Percentiles rank a stretch among this genome's conserved stretches.
phyloP scores from a whole-genome alignment of 257 asterid genomes.

The Mentha longifolia region DNA sequence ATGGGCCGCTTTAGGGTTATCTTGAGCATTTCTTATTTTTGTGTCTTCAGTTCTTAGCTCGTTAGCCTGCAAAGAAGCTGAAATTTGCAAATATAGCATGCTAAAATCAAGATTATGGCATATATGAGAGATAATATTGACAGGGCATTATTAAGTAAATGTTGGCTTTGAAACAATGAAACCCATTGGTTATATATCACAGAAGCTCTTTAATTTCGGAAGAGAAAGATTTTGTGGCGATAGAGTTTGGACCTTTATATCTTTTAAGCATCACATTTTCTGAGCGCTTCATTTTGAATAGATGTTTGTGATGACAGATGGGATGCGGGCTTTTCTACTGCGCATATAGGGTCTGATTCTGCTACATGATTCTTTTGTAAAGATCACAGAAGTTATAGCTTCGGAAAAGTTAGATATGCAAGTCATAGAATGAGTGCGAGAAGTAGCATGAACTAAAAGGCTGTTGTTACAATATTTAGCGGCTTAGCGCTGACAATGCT shows the following conservation, averaged over 20 bases:
- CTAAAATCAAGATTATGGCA: background rate
- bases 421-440: no score
- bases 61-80: background rate
- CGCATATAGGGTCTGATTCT: background rate
- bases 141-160: background rate
- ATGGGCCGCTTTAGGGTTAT: background rate
- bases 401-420: no score
- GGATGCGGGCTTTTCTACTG: background rate
- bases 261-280: background rate
- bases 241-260: constrained; percentile 3
- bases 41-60: constrained; percentile 8
- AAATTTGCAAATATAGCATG: background rate
- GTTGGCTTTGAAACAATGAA: background rate
- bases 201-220: background rate
- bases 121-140: background rate
- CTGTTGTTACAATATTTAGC: no score
- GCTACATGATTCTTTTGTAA: no score
- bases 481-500: no score
- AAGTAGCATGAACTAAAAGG: no score
- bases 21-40: background rate
- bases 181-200: background rate
- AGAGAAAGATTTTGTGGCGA: background rate
- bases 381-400: no score
- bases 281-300: background rate
- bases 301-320: constrained; percentile 2